Evolutionary conservation across 371 early-diverging fungal genomes (phyloP), one percentile per base, ranked within the genome.

Genomic region (Mortierella polycephala): DNA sequence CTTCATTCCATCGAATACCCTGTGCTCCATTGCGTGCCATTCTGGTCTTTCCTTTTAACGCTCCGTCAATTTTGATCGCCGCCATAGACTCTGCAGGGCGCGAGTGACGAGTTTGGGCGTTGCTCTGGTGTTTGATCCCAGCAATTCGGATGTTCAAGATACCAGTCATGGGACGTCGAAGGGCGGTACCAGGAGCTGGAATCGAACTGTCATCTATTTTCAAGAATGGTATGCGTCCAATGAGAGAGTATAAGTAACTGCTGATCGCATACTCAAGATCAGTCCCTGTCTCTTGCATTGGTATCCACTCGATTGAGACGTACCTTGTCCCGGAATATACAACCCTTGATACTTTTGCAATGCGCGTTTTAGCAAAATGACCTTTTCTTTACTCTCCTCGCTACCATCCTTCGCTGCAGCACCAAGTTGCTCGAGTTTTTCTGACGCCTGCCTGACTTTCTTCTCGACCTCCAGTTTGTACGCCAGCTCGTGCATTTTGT

Each of bases 381-480:
- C 86, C 71, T 94, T 95, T 67, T 93, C 92, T 55, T 83, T 84
- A 64, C 90, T 89, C 69, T 96, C 96, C 57, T 72, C 74, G 86
- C 72, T 74, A 87, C 62, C 69, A 14, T 72, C 80, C 41, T 79
- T 79, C 51, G 72, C 73, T 14, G 69, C 59, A 57, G 73, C 88
- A 14, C 87, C 89, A 37, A 88, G 83, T 41, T 82, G 82, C 18
- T 84, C 83, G 74, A 87, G 79, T 9, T 84, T 84, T 55, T 75
- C 82, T 18, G 86, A 83, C 39, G 93, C 96, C 30, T 89, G 87
- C 63, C 90, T 85, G 16, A 96, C 88, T 67, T 94, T 93, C 68
- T 89, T 91, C 85, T 96, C 98, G 11, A 96, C 89, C 54, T 95
- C 93, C 20, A 96, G 85, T 81, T 96, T 96, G 81, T 89, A 90